phyloP scores from a whole-genome alignment of 129 eudicot species.

The Flaveria linearis region DNA sequence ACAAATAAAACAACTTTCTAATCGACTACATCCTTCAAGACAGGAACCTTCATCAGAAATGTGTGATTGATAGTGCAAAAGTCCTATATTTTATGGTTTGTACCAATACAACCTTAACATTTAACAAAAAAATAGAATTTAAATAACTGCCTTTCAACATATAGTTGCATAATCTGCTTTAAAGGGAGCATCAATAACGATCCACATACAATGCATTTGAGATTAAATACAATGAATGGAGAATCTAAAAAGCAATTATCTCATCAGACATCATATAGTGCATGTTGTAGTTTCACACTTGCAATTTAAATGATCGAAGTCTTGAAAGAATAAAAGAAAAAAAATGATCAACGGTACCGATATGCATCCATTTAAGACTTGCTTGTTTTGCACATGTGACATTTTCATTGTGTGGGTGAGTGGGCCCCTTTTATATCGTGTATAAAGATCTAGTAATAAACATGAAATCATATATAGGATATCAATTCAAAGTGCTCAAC shows the following conservation, averaged over 20 bases:
- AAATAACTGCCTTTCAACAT: neutral
- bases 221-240: neutral
- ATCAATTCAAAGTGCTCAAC: neutral
- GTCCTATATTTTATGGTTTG: too few species aligned
- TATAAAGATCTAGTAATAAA: too few species aligned
- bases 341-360: neutral
- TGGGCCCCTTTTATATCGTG: too few species aligned
- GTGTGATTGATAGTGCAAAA: too few species aligned
- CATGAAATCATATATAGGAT: neutral
- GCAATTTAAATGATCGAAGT: neutral
- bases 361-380: neutral
- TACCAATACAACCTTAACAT: too few species aligned
- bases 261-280: neutral
- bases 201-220: neutral
- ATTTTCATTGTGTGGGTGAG: neutral
- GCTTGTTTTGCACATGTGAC: neutral
- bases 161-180: slow-evolving; percentile 4
- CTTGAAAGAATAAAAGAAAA: neutral
- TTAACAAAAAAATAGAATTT: neutral
- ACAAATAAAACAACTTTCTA: slow-evolving; percentile 5
- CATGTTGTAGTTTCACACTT: neutral
- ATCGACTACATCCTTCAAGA: neutral
- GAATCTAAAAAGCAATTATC: neutral
- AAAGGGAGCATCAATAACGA: neutral
- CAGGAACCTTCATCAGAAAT: too few species aligned